phyloP scores from a whole-genome alignment of 164 flowering plant species.

The Nymphaea thermarum region DNA sequence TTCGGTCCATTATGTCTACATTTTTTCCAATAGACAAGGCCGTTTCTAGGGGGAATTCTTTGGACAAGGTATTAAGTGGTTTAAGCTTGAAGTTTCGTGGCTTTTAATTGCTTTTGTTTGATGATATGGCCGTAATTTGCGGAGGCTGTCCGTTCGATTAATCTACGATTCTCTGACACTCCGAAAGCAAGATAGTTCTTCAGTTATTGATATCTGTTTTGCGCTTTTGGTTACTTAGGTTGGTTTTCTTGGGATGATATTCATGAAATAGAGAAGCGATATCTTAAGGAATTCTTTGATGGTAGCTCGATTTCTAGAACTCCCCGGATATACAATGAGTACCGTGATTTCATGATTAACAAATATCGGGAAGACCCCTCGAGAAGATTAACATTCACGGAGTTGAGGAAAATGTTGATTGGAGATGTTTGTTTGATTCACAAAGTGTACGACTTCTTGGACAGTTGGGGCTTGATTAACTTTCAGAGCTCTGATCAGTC shows the following conservation, averaged over 20 bases:
- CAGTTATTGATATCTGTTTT: too few relatives aligned
- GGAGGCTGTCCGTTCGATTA: too few relatives aligned
- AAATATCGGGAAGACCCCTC: constrained; percentile 80
- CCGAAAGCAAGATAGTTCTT: too few relatives aligned
- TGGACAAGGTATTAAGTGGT: too few relatives aligned
- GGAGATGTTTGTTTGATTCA: constrained; percentile 63
- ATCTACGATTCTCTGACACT: too few relatives aligned
- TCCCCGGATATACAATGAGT: constrained; percentile 73
- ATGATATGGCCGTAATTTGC: too few relatives aligned
- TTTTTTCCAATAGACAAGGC: too few relatives aligned
- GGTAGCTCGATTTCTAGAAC: constrained; percentile 57
- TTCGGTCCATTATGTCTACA: too few relatives aligned
- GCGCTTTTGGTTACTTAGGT: constrained; percentile 19
- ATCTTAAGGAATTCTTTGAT: constrained; percentile 63
- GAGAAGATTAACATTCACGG: constrained; percentile 60
- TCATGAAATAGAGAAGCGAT: constrained; percentile 54
- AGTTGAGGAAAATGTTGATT: constrained; percentile 58
- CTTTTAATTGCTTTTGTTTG: too few relatives aligned
- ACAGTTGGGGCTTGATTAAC: constrained; percentile 84
- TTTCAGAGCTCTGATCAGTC: constrained; percentile 19
- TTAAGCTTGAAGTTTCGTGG: too few relatives aligned
- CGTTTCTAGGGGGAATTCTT: too few relatives aligned
- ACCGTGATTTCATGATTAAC: constrained; percentile 75
- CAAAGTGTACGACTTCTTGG: constrained; percentile 62
- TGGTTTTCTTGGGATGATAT: constrained; percentile 88